Evolutionary conservation across 352 stramenopile species (phyloP).

Genomic region (Hyaloperonospora brassicae): DNA sequence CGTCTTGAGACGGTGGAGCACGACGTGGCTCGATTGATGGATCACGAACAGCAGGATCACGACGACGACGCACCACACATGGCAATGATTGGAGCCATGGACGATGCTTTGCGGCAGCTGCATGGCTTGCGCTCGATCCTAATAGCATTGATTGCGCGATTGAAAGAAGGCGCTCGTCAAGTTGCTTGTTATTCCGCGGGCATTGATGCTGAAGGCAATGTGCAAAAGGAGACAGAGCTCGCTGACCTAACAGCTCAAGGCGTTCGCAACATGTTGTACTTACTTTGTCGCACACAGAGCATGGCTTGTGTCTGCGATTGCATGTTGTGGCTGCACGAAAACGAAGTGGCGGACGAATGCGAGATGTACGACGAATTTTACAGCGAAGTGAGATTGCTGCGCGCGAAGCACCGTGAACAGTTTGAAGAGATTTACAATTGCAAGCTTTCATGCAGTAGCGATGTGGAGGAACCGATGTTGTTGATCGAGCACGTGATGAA

Average conservation of each 20-base stretch:
- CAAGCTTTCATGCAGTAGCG: conserved; percentile 13
- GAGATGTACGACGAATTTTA: conserved; percentile 62
- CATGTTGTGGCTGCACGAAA: conserved; percentile 59
- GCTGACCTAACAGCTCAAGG: conserved; percentile 49
- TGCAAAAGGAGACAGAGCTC: conserved; percentile 63
- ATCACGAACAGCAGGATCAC: conserved; percentile 38
- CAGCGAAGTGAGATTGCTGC: conserved; percentile 41
- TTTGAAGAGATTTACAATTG: conserved; percentile 64
- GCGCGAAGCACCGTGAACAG: conserved; percentile 47
- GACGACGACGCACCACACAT: conserved; percentile 24
- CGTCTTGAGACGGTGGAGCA: conserved; percentile 51
- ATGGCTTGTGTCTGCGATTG: conserved; percentile 48
- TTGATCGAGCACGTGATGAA: conserved; percentile 76
- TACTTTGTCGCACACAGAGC: conserved; percentile 58
- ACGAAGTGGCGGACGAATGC: conserved; percentile 36
- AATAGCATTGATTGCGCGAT: conserved; percentile 56
- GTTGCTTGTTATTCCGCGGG: conserved; percentile 26
- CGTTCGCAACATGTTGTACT: conserved; percentile 59
- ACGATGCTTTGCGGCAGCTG: conserved; percentile 44
- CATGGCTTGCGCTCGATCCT: conserved; percentile 59
- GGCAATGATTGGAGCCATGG: conserved; percentile 31
- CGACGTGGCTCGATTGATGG: conserved; percentile 39
- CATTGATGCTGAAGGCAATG: conserved; percentile 27
- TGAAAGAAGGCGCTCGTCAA: conserved; percentile 56
- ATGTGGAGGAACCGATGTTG: conserved; percentile 39